A percentile compares a stretch with the other conserved stretches of the same genome.
Evolutionary conservation across 208 protist species (phyloP).

Genomic region (Trypanosoma grayi): DNA sequence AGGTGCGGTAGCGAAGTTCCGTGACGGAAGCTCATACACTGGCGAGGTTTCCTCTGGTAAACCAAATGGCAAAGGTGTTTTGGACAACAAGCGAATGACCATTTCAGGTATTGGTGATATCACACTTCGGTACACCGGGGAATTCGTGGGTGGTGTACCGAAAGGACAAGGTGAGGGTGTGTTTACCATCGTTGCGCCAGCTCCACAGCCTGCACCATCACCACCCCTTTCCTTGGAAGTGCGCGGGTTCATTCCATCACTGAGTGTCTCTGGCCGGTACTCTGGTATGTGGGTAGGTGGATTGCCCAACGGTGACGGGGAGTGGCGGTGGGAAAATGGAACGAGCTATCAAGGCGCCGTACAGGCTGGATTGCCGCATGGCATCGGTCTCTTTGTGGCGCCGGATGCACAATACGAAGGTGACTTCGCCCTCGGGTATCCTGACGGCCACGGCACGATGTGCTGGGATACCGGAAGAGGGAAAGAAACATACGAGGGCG

Average conservation of each 20-base stretch:
- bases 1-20: constrained; percentile 36
- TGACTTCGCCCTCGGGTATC: constrained; percentile 39
- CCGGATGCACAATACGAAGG: constrained; percentile 56
- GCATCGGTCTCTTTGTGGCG: constrained; percentile 41
- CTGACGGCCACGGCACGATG: constrained; percentile 40
- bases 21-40: constrained; percentile 62
- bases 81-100: constrained; percentile 39
- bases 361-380: constrained; percentile 35
- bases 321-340: constrained; percentile 66
- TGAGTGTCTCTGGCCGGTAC: constrained; percentile 54
- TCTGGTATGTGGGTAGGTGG: constrained; percentile 55
- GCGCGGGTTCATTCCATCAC: constrained; percentile 11
- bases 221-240: not conserved
- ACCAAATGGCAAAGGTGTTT: constrained; percentile 48
- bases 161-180: constrained; percentile 61
- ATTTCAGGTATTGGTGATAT: constrained; percentile 34
- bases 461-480: constrained; percentile 11
- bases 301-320: constrained; percentile 59
- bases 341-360: constrained; percentile 59
- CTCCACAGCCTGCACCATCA: not conserved
- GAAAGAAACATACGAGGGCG: constrained; percentile 46
- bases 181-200: constrained; percentile 30
- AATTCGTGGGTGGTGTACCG: constrained; percentile 58
- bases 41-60: constrained; percentile 55
- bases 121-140: constrained; percentile 68